Evolutionary conservation across 306 rosid genomes (phyloP).

Genomic region (Trifolium dubium): DNA sequence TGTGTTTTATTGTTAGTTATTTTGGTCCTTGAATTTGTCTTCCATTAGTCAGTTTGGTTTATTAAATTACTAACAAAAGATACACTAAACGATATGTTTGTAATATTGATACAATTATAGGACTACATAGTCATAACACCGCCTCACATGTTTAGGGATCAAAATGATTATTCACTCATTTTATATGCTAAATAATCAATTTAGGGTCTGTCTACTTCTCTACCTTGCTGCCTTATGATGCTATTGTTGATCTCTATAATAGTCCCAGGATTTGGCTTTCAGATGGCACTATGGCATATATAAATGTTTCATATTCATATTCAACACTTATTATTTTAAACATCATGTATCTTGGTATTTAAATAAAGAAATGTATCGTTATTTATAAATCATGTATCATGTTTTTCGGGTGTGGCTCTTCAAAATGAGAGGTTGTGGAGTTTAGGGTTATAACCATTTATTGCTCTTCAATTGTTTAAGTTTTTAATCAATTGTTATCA

Average conservation of each 20-base stretch:
- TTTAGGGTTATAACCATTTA: not conserved
- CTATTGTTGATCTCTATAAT: conserved; percentile 6
- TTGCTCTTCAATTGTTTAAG: not conserved
- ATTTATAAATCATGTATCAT: not conserved
- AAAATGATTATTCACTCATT: not conserved
- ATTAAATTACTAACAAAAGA: no score
- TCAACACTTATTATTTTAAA: not conserved
- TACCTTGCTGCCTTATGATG: conserved; percentile 6
- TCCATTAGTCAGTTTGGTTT: no score
- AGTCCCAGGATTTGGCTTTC: not conserved
- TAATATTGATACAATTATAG: no score
- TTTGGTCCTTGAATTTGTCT: no score
- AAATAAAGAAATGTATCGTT: not conserved
- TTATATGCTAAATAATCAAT: conserved; percentile 3
- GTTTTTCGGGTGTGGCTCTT: not conserved
- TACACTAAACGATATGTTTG: no score
- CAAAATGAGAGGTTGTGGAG: not conserved
- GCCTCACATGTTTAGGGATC: not conserved
- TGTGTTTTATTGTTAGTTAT: no score
- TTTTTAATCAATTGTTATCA: conserved; percentile 5
- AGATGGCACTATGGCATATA: not conserved
- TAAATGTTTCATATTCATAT: conserved; percentile 4
- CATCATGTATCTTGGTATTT: conserved; percentile 3
- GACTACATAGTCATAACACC: no score
- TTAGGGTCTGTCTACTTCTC: not conserved